These are phyloP conservation scores for Cladosporium sp. DNA, from an alignment of 2,329 filamentous ascomycete species.

Conservation along the genomic window DNA sequence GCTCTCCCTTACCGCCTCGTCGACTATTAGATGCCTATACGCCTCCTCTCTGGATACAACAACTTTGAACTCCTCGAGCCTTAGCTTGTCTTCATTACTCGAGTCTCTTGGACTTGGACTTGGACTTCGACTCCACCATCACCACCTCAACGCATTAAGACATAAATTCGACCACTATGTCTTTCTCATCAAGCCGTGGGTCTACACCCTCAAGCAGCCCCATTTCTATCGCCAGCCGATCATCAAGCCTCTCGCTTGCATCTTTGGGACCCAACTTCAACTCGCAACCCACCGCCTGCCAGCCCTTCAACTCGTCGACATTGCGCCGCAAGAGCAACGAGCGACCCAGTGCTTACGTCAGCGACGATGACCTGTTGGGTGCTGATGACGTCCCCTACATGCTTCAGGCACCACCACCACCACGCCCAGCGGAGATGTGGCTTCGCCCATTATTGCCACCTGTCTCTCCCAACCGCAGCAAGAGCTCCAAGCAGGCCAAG, in stretches of 20 bases:
- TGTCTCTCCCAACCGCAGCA: conserved; percentile 21
- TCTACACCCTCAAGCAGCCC: conserved; percentile 18
- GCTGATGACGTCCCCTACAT: conserved; percentile 36
- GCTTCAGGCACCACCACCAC: conserved; percentile 37
- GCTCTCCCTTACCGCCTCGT: conserved; percentile 14
- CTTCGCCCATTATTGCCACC: conserved; percentile 34
- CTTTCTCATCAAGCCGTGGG: conserved; percentile 16
- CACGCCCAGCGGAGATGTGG: conserved; percentile 37
- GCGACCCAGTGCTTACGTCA: conserved; percentile 37
- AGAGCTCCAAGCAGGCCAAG: conserved; percentile 18
- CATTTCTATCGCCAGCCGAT: conserved; percentile 19
- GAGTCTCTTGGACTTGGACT: not conserved
- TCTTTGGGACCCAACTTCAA: conserved; percentile 21
- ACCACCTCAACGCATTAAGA: not conserved
- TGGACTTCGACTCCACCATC: not conserved
- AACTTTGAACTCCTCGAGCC: conserved; percentile 7
- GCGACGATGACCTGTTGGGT: conserved; percentile 41
- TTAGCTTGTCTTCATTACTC: not conserved
- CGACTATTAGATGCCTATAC: conserved; percentile 15
- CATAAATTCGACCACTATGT: conserved; percentile 9
- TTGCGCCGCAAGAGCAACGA: conserved; percentile 14
- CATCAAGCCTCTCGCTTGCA: conserved; percentile 23
- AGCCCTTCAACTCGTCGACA: conserved; percentile 19
- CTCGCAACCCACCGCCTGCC: conserved; percentile 22
- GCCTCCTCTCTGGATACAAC: conserved; percentile 2